Conservation (phyloP, 305 asterid genomes). For the Fraxinus dipetala region DNA sequence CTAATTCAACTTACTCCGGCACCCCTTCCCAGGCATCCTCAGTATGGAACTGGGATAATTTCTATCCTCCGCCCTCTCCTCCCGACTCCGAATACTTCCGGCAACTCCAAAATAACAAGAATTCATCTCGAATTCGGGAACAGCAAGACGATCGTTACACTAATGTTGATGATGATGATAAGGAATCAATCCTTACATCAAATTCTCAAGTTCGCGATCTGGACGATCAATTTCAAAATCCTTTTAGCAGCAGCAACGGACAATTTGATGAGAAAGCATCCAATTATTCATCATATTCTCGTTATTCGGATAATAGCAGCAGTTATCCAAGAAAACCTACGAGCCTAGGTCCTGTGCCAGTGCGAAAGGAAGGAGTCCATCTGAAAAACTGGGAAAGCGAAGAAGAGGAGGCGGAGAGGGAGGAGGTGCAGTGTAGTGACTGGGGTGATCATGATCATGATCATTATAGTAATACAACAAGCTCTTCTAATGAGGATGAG, state of each 20-base stretch:
- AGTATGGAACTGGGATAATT: slow-evolving; percentile 63
- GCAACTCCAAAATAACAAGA: slow-evolving; percentile 37
- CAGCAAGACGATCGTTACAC: slow-evolving; percentile 27
- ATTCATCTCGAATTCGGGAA: slow-evolving; percentile 5
- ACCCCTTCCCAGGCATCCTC: slow-evolving; percentile 64
- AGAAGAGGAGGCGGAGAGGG: slow-evolving; percentile 69
- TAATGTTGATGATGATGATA: slow-evolving; percentile 40
- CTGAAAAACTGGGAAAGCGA: slow-evolving; percentile 51
- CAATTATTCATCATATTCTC: slow-evolving; percentile 47
- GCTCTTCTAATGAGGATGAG: slow-evolving; percentile 45
- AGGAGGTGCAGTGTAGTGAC: slow-evolving; percentile 93
- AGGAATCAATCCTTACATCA: slow-evolving; percentile 45
- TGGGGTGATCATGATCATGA: slow-evolving; percentile 98
- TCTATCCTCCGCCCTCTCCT: slow-evolving; percentile 47
- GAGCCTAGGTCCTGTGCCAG: slow-evolving; percentile 15
- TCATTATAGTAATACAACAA: slow-evolving; percentile 56
- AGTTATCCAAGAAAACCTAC: slow-evolving; percentile 19
- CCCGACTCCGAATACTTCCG: slow-evolving; percentile 71
- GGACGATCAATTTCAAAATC: slow-evolving; percentile 31
- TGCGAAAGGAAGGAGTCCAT: slow-evolving; percentile 33
- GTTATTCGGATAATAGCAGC: slow-evolving; percentile 33
- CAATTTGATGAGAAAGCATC: slow-evolving; percentile 65
- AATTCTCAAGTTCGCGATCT: slow-evolving; percentile 32
- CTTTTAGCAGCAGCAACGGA: slow-evolving; percentile 26
- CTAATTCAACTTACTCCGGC: slow-evolving; percentile 38